phyloP scores from a whole-genome alignment of 768 basidiomycete genomes.

The Hygrophoropsis aurantiaca region DNA sequence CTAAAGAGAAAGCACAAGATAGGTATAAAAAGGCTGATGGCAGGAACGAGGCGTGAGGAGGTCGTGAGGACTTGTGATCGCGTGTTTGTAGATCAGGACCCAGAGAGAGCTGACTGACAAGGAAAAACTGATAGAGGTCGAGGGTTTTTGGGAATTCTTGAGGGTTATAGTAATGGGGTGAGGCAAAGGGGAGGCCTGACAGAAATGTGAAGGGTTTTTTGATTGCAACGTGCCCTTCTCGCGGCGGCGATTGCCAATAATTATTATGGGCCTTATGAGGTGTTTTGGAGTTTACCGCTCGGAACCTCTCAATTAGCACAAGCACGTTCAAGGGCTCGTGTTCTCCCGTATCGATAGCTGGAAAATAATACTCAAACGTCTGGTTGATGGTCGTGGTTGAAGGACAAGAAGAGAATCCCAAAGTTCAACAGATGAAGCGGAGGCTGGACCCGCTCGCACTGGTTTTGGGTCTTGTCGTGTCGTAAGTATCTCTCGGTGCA shows the following conservation, averaged over 20 bases:
- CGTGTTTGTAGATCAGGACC: slow-evolving; percentile 35
- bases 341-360: slow-evolving; percentile 11
- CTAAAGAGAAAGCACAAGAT: slow-evolving; percentile 42
- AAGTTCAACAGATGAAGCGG: neutral
- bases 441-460: slow-evolving; percentile 18
- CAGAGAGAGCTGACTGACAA: slow-evolving; percentile 25
- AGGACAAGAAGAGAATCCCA: slow-evolving; percentile 16
- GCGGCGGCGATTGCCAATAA: slow-evolving; percentile 51
- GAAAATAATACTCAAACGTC: slow-evolving; percentile 7
- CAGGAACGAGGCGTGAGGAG: slow-evolving; percentile 43
- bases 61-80: slow-evolving; percentile 55
- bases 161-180: slow-evolving; percentile 42
- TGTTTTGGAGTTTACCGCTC: slow-evolving; percentile 19
- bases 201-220: slow-evolving; percentile 56
- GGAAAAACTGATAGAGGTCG: slow-evolving; percentile 33
- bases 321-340: slow-evolving; percentile 19
- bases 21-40: slow-evolving; percentile 54
- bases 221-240: slow-evolving; percentile 78
- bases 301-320: slow-evolving; percentile 16
- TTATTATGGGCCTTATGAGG: slow-evolving; percentile 26
- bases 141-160: slow-evolving; percentile 34
- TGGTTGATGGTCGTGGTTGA: slow-evolving; percentile 18
- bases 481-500: slow-evolving; percentile 27
- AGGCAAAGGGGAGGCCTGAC: slow-evolving; percentile 60
- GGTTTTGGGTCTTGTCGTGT: slow-evolving; percentile 29